phyloP scores from a whole-genome alignment of 805 yeast species.

The Ogataea haglerorum region DNA sequence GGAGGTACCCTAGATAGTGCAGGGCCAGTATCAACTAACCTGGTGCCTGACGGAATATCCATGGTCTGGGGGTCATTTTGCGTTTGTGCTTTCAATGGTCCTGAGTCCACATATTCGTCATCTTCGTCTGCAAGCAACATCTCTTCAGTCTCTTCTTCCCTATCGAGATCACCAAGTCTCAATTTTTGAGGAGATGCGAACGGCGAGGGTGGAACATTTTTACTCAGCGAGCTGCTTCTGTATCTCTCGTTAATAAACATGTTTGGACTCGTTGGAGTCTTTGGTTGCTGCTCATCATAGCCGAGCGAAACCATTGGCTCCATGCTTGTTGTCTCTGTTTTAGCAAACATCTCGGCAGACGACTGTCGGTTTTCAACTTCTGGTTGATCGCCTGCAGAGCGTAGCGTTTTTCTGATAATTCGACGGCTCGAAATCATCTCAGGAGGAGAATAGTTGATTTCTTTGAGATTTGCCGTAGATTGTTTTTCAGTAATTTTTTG shows the following conservation, averaged over 20 bases:
- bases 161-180: not conserved
- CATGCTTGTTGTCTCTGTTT: constrained; percentile 1
- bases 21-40: too few relatives aligned
- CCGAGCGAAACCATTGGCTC: not conserved
- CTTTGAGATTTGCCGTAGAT: constrained; percentile 6
- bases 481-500: constrained; percentile 16
- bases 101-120: not conserved
- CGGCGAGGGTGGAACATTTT: not conserved
- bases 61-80: too few relatives aligned
- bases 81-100: too few relatives aligned
- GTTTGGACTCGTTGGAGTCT: constrained; percentile 21
- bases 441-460: constrained; percentile 39
- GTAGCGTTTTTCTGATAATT: not conserved
- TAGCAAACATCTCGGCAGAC: constrained; percentile 7
- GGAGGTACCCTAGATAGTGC: constrained; percentile 11
- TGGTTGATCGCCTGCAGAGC: not conserved
- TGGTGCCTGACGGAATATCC: too few relatives aligned
- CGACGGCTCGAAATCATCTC: constrained; percentile 67
- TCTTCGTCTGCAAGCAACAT: not conserved
- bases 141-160: not conserved
- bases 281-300: constrained; percentile 1
- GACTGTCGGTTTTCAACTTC: constrained; percentile 3
- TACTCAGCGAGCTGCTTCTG: constrained; percentile 10
- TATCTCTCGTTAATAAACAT: constrained; percentile 27
- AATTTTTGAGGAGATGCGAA: not conserved